phyloP scores from a whole-genome alignment of 176 grass and related monocot species.

The Ananas comosus region DNA sequence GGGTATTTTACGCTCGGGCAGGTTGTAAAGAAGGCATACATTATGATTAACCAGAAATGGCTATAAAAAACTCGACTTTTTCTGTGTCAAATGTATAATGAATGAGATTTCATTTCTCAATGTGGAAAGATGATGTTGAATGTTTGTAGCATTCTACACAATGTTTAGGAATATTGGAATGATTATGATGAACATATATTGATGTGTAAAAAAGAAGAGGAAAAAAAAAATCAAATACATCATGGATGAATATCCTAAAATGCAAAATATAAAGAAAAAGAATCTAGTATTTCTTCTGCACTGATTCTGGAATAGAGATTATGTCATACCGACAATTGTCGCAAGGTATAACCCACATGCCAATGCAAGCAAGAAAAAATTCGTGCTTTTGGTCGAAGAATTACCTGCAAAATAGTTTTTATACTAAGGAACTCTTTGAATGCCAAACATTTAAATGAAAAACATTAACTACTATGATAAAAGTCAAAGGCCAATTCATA shows the following conservation, averaged over 20 bases:
- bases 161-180: background rate
- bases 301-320: background rate
- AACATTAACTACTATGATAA: background rate
- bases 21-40: slow-evolving; percentile 32
- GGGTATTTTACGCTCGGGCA: slow-evolving; percentile 32
- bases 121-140: background rate
- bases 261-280: background rate
- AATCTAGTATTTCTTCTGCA: background rate
- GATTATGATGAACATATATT: background rate
- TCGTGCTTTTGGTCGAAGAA: background rate
- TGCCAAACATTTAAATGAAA: too few species aligned
- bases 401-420: background rate
- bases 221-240: background rate
- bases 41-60: slow-evolving; percentile 24
- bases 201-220: background rate
- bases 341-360: background rate
- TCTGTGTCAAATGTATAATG: background rate
- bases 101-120: background rate
- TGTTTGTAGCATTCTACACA: background rate
- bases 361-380: background rate
- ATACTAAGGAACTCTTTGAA: too few species aligned
- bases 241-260: background rate
- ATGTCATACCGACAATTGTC: background rate
- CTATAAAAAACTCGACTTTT: slow-evolving; percentile 8
- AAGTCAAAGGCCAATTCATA: background rate